phyloP scores from a whole-genome alignment of 2,329 filamentous ascomycete species.

The Paecilomyces niveus region DNA sequence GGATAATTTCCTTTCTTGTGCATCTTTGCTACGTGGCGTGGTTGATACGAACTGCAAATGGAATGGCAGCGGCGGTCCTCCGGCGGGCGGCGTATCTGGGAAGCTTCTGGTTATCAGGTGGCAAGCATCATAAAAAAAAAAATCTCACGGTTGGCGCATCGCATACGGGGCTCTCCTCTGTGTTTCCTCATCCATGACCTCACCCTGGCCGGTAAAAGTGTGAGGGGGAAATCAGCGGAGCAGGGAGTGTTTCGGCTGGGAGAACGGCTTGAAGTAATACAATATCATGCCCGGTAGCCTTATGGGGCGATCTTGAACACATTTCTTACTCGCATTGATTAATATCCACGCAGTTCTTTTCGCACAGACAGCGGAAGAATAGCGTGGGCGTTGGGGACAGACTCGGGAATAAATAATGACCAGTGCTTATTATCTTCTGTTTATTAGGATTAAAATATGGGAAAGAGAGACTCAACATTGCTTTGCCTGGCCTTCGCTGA shows the following conservation, averaged over 20 bases:
- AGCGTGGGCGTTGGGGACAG: background rate
- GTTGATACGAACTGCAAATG: conserved; percentile 3
- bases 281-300: background rate
- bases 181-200: background rate
- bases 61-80: conserved; percentile 1
- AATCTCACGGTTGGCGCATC: conserved; percentile 5
- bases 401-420: background rate
- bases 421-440: background rate
- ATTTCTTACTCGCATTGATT: background rate
- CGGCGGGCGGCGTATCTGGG: conserved; percentile 9
- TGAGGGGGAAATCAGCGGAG: background rate
- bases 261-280: background rate
- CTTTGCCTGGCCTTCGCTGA: background rate
- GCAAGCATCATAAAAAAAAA: conserved; percentile 3
- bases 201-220: conserved; percentile 1
- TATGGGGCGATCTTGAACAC: background rate
- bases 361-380: background rate
- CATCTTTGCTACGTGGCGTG: conserved; percentile 8
- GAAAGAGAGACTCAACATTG: background rate
- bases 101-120: conserved; percentile 10
- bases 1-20: conserved; percentile 3
- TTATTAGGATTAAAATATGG: background rate
- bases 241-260: background rate
- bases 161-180: background rate
- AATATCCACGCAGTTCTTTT: background rate